Base-by-base conservation (phyloP, 2,329 filamentous ascomycete genomes). In the Nemania sp. region DNA sequence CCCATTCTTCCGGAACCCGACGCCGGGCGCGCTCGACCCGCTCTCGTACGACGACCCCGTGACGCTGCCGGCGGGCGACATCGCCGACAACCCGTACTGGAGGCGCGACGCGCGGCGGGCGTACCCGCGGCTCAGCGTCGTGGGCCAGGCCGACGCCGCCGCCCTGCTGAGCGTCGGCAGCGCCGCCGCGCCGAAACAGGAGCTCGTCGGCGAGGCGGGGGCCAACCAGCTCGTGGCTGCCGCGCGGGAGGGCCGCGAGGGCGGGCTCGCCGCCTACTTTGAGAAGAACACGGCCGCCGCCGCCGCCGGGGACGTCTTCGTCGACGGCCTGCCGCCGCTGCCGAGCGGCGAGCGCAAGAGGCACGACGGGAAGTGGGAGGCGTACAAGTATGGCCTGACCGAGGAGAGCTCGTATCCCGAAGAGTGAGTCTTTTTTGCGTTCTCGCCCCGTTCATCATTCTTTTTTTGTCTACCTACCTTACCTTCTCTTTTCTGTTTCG, bases 1-100 rank as follows among this genome's bases (percentile, higher is more conserved):
- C 84, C 88, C 92, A 42, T 89, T 93, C 81, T 97, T 86, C 85
- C 93, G 95, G 70, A 89, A 91, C 78, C 95, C 95, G 62, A 79
- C 93, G 51, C 95, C 90, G 10, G 92, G 90, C 67, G 82, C 80
- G 67, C 80, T 86, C 71, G 87, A 91, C 71, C 90, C 91, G 37
- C 79, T 84, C 59, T 77, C 77, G 61, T 95, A 94, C 80, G 86
- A 90, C 75, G 92, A 96, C 75, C 90, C 91, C 20, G 90, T 94
- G 61, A 96, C 91, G 13, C 61, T 89, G 0, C 92, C 92, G n/a
- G 90, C 92, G 2, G 91, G 84, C 68, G 92, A 96, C 75, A 88
- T 96, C 70, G 92, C 92, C 71, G 91, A 94, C 76, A 96, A 96
- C 79, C 87, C 92, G 39, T 96, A 97, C 81, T 99, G 92, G 92